Base-by-base conservation (phyloP, 192 early-diverging fungal genomes). In the Coemansia sp. region DNA sequence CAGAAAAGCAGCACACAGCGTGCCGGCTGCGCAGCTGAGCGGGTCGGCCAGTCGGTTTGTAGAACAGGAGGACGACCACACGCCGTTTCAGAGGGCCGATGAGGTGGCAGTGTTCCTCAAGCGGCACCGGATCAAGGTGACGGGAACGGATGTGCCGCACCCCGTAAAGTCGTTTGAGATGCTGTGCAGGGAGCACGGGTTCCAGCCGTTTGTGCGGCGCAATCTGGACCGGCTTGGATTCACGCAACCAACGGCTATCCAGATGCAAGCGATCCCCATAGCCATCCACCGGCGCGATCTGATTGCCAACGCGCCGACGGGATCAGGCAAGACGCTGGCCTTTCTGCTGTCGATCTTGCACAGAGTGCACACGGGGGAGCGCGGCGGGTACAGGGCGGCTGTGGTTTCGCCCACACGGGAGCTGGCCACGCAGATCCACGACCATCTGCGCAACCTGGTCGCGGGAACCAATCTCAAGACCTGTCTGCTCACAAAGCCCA, bases 301-400 rank as follows among this genome's bases (percentile, higher is more conserved):
- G 4, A 95, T 99, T 85, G 93, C 94, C 3, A 92, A 92, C 78
- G 95, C 98, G 9, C 98, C 95, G 41, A 99, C 98, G 19, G 96
- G 98, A 62, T 96, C 95, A 6, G 98, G 98, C 72, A 99, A 99
- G 81, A 99, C 98, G 1, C 74, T 98, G 72, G 96, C 98, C 0
- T 99, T 92, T 63, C 65, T 96, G 45, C 78, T 99, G 26, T 94
- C 96, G 0, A 94, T 99, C 32, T 69, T 99, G 56, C 92, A 96
- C 62, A 84, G 90, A 49, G 72, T 99, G 39, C 90, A 93, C 47
- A 84, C 84, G 52, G 92, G 91, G 5, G 87, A 90, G 36, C 95
- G 93, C 67, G 80, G 85, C 9, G 94, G 94, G 15, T 90, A 92
- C 68, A 87, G 97, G 40, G 97, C 95, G 0, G 83, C 96, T 8